These are phyloP conservation scores for Dothiorella sarmentorum DNA, from an alignment of 2,329 filamentous ascomycete species.

Conservation along the genomic window DNA sequence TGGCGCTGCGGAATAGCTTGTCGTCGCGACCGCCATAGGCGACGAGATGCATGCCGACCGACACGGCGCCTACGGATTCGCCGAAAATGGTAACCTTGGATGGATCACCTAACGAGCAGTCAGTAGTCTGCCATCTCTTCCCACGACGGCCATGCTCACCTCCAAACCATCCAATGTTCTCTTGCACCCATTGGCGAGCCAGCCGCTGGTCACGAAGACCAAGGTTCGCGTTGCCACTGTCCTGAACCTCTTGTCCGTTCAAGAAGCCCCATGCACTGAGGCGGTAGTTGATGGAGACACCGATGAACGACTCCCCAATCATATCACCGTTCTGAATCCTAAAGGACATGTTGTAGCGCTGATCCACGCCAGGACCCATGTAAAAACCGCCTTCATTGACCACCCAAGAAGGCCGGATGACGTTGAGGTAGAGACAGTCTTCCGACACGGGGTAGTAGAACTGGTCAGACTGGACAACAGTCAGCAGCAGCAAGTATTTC, in stretches of 20 bases:
- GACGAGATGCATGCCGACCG: slow-evolving; percentile 45
- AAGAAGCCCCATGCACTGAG: slow-evolving; percentile 69
- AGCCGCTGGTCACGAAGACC: slow-evolving; percentile 43
- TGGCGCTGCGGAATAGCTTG: slow-evolving; percentile 45
- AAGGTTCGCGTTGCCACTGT: slow-evolving; percentile 51
- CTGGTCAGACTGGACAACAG: slow-evolving; percentile 20
- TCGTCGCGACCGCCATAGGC: slow-evolving; percentile 49
- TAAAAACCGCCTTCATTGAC: slow-evolving; percentile 52
- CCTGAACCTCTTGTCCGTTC: slow-evolving; percentile 50
- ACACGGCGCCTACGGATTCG: slow-evolving; percentile 44
- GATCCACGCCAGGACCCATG: slow-evolving; percentile 41
- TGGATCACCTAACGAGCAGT: slow-evolving; percentile 27
- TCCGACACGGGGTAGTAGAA: slow-evolving; percentile 39
- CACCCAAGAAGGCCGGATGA: slow-evolving; percentile 55
- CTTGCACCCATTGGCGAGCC: slow-evolving; percentile 44
- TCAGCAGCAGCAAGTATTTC: too few relatives aligned
- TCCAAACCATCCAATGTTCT: slow-evolving; percentile 44
- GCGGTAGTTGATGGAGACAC: slow-evolving; percentile 43
- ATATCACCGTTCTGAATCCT: slow-evolving; percentile 49
- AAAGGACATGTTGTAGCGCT: slow-evolving; percentile 61
- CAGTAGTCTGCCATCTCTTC: background rate
- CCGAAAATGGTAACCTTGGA: slow-evolving; percentile 46
- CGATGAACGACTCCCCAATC: slow-evolving; percentile 35
- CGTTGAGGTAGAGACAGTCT: slow-evolving; percentile 61
- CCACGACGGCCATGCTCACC: slow-evolving; percentile 25